Percentiles rank a stretch among this genome's conserved stretches.
These are phyloP conservation scores for Trypanosoma congolense DNA, from an alignment of 208 protist species.

Conservation along the genomic window DNA sequence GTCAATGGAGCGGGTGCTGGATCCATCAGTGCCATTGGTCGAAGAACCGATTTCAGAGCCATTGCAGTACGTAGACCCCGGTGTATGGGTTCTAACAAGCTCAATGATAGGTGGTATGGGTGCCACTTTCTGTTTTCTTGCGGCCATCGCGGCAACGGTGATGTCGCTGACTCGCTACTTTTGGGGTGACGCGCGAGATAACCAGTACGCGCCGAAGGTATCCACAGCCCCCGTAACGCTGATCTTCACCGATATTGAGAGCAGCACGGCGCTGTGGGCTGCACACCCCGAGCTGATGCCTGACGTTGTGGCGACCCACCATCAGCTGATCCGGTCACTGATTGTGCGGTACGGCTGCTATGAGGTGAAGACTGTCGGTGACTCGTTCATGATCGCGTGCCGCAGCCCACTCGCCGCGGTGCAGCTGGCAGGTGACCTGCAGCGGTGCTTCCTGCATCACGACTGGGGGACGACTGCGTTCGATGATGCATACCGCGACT, in stretches of 20 bases:
- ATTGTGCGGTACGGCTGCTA: conserved; percentile 39
- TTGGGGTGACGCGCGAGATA: neutral
- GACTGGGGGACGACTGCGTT: conserved; percentile 40
- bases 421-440: neutral
- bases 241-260: conserved; percentile 69
- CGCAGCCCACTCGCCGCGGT: conserved; percentile 27
- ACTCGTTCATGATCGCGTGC: conserved; percentile 1
- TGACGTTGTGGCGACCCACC: conserved; percentile 48
- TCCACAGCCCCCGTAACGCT: conserved; percentile 32
- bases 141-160: neutral
- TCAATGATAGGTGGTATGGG: neutral
- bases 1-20: neutral
- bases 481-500: conserved; percentile 27
- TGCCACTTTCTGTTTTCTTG: neutral
- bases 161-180: neutral
- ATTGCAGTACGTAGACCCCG: neutral
- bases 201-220: conserved; percentile 25
- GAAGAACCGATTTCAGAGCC: neutral
- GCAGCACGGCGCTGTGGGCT: conserved; percentile 70
- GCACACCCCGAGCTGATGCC: conserved; percentile 43
- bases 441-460: conserved; percentile 18
- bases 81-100: neutral
- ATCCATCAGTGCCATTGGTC: neutral
- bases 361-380: neutral
- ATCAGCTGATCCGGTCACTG: conserved; percentile 44